Percentiles rank a stretch among this genome's conserved stretches.
Evolutionary conservation across 176 grass and related monocot genomes (phyloP).

Genomic region (Hsuehochloa calcarea): DNA sequence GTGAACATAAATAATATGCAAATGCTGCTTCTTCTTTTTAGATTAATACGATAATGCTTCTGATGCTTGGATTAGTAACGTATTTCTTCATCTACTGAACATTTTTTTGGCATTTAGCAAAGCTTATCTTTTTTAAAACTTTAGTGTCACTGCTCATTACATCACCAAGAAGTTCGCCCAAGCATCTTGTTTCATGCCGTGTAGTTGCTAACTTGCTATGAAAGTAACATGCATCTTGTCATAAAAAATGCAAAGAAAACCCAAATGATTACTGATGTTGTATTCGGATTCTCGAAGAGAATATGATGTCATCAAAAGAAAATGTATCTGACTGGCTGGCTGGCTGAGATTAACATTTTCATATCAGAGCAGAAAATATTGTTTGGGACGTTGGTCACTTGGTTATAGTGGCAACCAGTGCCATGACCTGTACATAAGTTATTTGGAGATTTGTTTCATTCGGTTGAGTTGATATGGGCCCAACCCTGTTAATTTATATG

Average conservation of each 20-base stretch:
- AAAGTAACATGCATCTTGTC: constrained; percentile 25
- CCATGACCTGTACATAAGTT: not conserved
- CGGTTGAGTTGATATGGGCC: not conserved
- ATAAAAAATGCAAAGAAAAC: constrained; percentile 13
- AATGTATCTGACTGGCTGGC: not conserved
- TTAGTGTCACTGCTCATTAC: constrained; percentile 20
- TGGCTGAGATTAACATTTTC: not conserved
- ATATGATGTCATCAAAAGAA: constrained; percentile 1
- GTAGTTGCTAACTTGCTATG: constrained; percentile 26
- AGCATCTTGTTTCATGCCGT: constrained; percentile 29
- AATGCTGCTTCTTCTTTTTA: not conserved
- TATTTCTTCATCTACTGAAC: not conserved
- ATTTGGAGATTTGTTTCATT: not conserved
- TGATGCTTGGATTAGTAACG: constrained; percentile 12
- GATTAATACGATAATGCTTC: constrained; percentile 6
- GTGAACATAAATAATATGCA: constrained; percentile 29
- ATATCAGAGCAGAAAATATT: not conserved
- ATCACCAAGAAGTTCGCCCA: constrained; percentile 20
- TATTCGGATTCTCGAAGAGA: constrained; percentile 13
- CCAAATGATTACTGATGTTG: not conserved
- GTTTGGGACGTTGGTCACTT: not conserved
- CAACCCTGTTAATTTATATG: not conserved
- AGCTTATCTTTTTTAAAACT: not conserved
- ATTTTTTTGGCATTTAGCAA: constrained; percentile 9
- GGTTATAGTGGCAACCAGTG: not conserved